Evolutionary conservation across 2,329 filamentous ascomycete genomes (phyloP).

Genomic region (Daldinia sp.): DNA sequence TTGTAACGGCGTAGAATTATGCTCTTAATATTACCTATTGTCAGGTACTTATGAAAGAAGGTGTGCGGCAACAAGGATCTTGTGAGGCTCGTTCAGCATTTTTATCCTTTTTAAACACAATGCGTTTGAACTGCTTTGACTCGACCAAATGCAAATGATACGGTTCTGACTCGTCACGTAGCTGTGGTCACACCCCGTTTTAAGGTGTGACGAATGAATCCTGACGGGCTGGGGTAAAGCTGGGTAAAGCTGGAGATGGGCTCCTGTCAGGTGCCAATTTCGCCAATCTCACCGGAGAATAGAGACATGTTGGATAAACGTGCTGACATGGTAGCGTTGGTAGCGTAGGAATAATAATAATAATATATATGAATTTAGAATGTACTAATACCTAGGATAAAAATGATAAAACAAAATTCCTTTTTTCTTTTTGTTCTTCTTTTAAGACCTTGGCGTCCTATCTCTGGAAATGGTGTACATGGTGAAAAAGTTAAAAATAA

Average conservation of each 20-base stretch:
- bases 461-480: not conserved
- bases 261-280: slow-evolving; percentile 2
- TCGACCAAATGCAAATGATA: not conserved
- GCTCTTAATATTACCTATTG: not conserved
- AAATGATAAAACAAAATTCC: not conserved
- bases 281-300: not conserved
- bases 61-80: slow-evolving; percentile 32
- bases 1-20: not conserved
- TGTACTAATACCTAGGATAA: not conserved
- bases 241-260: not conserved
- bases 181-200: slow-evolving; percentile 21
- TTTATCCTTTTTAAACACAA: slow-evolving; percentile 5
- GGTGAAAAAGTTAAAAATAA: slow-evolving; percentile 1
- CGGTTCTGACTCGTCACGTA: slow-evolving; percentile 22
- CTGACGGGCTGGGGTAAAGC: slow-evolving; percentile 16
- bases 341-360: not conserved
- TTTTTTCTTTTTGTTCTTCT: not conserved
- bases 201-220: slow-evolving; percentile 12
- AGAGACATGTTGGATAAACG: not conserved
- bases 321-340: not conserved
- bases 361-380: not conserved
- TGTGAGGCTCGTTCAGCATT: slow-evolving; percentile 17
- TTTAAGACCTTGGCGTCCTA: not conserved
- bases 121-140: not conserved
- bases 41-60: not conserved